phyloP scores from a whole-genome alignment of 768 basidiomycete species.

The Roridomyces roridus region DNA sequence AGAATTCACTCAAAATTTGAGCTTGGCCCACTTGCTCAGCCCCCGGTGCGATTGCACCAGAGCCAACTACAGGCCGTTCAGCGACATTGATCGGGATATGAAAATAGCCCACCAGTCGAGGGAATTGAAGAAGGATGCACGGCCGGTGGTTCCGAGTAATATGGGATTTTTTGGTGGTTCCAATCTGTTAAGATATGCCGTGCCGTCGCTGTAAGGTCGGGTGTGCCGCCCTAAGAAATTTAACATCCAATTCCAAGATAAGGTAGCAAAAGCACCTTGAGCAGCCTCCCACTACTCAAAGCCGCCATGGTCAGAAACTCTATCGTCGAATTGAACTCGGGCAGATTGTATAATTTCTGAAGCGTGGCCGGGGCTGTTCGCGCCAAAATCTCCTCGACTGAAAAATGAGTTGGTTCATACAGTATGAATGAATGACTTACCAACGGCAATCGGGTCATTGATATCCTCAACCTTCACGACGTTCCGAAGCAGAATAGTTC shows the following conservation, averaged over 20 bases:
- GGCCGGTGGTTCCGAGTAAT: constrained; percentile 79
- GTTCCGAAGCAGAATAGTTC: constrained; percentile 81
- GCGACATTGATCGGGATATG: not conserved
- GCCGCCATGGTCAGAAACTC: constrained; percentile 94
- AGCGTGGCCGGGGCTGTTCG: constrained; percentile 76
- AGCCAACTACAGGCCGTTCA: constrained; percentile 31
- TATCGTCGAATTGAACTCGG: constrained; percentile 70
- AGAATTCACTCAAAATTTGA: constrained; percentile 73
- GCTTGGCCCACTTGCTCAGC: constrained; percentile 84
- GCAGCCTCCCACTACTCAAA: constrained; percentile 78
- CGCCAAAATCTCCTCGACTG: constrained; percentile 86
- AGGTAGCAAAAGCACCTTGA: constrained; percentile 61
- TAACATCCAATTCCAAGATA: not conserved
- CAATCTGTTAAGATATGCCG: constrained; percentile 87
- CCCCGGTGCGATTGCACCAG: constrained; percentile 60
- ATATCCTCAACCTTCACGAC: constrained; percentile 91
- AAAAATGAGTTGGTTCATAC: not conserved
- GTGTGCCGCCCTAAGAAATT: constrained; percentile 78
- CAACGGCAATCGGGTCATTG: constrained; percentile 88
- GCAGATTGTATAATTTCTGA: constrained; percentile 86
- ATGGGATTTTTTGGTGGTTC: constrained; percentile 96
- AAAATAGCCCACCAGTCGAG: constrained; percentile 42
- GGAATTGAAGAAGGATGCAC: constrained; percentile 82
- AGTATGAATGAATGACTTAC: constrained; percentile 49
- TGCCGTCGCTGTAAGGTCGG: constrained; percentile 84